These are phyloP conservation scores for Cladosporium sphaerospermum DNA, from an alignment of 2,329 filamentous ascomycete genomes.

Conservation along the genomic window DNA sequence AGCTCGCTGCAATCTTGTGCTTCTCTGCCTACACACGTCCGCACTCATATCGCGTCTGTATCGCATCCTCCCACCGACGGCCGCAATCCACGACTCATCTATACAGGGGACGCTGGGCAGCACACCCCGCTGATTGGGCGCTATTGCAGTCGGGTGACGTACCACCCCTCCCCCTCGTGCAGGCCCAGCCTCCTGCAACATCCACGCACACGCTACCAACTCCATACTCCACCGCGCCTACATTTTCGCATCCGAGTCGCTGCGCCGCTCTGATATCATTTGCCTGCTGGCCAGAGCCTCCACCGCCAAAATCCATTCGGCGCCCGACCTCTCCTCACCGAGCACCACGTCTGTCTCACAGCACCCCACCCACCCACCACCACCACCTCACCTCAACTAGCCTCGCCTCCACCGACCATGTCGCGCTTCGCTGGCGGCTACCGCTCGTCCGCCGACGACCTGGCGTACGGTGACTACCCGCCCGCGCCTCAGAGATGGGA, in stretches of 20 bases:
- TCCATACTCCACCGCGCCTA: background rate
- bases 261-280: background rate
- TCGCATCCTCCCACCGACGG: too few relatives aligned
- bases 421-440: constrained; percentile 19
- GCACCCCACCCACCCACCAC: constrained; percentile 1
- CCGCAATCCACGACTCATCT: too few relatives aligned
- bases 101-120: too few relatives aligned
- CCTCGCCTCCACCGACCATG: constrained; percentile 16
- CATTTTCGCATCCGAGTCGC: background rate
- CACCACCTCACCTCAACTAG: background rate
- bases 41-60: too few relatives aligned
- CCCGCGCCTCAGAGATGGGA: constrained; percentile 43
- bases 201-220: background rate
- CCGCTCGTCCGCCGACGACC: constrained; percentile 35
- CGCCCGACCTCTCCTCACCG: background rate
- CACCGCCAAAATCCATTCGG: background rate
- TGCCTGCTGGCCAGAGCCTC: background rate
- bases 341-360: background rate
- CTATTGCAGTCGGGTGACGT: background rate
- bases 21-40: too few relatives aligned
- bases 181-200: background rate
- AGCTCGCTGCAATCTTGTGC: too few relatives aligned
- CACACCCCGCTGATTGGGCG: too few relatives aligned
- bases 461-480: constrained; percentile 35
- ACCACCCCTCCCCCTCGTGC: background rate